Conservation (phyloP, 2,329 filamentous ascomycete species). For the Ceratocystis eucalypticola region DNA sequence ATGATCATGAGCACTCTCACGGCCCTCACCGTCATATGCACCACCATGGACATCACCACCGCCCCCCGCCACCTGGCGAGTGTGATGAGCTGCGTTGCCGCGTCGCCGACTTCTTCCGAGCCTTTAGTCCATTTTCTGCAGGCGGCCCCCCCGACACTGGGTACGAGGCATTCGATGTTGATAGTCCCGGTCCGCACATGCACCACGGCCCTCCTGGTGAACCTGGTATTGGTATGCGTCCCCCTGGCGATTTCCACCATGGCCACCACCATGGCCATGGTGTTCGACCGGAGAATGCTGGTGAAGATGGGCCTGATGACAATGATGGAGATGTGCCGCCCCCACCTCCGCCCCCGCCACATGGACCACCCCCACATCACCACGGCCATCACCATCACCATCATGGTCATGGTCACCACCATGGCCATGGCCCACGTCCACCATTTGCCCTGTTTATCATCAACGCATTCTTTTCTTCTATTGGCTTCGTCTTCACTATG, state of each 20-base stretch:
- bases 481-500: slow-evolving; percentile 11
- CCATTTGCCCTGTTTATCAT: slow-evolving; percentile 7
- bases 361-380: slow-evolving; percentile 6
- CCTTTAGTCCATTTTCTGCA: not conserved
- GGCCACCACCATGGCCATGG: slow-evolving; percentile 1
- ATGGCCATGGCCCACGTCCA: not conserved
- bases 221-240: slow-evolving; percentile 15
- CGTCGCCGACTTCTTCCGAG: not conserved
- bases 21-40: not conserved
- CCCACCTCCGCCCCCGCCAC: not conserved
- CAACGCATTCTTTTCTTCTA: slow-evolving; percentile 11
- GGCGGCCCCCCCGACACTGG: not conserved
- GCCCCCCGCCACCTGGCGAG: not conserved
- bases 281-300: not conserved
- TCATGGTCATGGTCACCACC: not conserved
- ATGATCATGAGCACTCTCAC: not conserved
- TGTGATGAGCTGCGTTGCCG: slow-evolving; percentile 4
- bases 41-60: not conserved
- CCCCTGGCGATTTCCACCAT: slow-evolving; percentile 12
- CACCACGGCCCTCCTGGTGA: slow-evolving; percentile 13
- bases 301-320: not conserved
- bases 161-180: not conserved
- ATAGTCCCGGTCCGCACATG: slow-evolving; percentile 9
- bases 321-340: not conserved
- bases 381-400: not conserved